Percentiles rank a stretch among this genome's conserved stretches.
Evolutionary conservation across 768 basidiomycete species (phyloP).

Genomic region (Boletellus ananas): DNA sequence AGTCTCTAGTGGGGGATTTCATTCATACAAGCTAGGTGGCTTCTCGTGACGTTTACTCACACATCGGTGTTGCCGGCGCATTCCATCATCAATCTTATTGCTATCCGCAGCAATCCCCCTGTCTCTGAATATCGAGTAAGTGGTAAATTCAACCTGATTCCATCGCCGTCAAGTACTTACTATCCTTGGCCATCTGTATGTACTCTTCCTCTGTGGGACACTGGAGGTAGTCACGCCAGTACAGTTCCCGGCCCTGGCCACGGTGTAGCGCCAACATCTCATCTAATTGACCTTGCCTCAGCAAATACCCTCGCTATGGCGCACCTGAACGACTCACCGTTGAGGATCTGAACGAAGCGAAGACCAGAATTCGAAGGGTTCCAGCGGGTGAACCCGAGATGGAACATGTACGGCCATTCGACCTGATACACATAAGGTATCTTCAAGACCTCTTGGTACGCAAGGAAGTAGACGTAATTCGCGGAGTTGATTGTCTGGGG

Average conservation of each 20-base stretch:
- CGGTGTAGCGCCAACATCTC: slow-evolving; percentile 85
- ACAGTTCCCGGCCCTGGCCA: slow-evolving; percentile 88
- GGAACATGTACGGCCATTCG: slow-evolving; percentile 34
- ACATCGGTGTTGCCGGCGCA: slow-evolving; percentile 56
- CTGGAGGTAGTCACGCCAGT: slow-evolving; percentile 87
- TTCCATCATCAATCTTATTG: slow-evolving; percentile 94
- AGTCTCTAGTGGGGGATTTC: slow-evolving; percentile 36
- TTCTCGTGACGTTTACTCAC: slow-evolving; percentile 36
- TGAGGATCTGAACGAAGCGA: slow-evolving; percentile 70
- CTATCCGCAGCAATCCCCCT: slow-evolving; percentile 86
- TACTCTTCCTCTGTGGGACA: slow-evolving; percentile 97
- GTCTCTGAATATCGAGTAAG: slow-evolving; percentile 61
- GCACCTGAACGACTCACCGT: slow-evolving; percentile 42
- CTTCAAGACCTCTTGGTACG: slow-evolving; percentile 74
- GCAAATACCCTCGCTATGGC: background rate
- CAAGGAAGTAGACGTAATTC: slow-evolving; percentile 96
- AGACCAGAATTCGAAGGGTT: slow-evolving; percentile 22
- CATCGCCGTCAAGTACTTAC: slow-evolving; percentile 40
- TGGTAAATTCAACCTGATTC: background rate
- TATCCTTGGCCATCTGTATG: slow-evolving; percentile 92
- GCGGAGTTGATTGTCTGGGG: slow-evolving; percentile 97
- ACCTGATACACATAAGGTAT: slow-evolving; percentile 7
- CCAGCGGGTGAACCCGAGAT: slow-evolving; percentile 22
- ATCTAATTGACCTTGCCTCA: slow-evolving; percentile 23
- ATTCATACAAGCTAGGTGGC: background rate